Evolutionary conservation across 2,329 filamentous ascomycete genomes (phyloP).

Genomic region (Penicillium sp.): DNA sequence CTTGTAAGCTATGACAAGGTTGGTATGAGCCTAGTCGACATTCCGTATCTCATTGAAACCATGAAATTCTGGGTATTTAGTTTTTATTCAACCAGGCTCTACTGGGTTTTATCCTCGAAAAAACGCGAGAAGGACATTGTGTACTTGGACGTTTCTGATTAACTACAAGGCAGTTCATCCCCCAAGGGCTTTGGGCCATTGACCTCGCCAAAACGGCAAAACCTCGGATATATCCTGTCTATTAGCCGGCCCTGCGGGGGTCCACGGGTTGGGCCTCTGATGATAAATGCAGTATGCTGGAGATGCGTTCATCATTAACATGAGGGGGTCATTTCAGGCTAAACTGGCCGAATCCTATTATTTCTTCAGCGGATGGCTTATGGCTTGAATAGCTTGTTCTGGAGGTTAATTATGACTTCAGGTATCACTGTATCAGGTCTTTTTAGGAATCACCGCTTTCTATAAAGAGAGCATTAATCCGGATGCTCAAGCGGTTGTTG

Average conservation of each 20-base stretch:
- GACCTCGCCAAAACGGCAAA: background rate
- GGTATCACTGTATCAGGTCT: background rate
- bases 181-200: background rate
- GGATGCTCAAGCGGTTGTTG: background rate
- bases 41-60: background rate
- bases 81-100: background rate
- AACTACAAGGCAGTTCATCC: background rate
- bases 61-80: background rate
- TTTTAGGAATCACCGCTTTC: background rate
- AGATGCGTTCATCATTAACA: too few relatives aligned
- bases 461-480: background rate
- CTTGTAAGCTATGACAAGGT: background rate
- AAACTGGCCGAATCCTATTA: background rate
- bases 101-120: background rate
- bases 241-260: background rate
- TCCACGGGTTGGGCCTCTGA: background rate
- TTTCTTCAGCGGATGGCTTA: conserved; percentile 2
- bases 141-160: background rate
- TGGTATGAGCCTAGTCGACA: background rate
- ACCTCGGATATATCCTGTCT: background rate
- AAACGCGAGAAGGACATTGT: background rate
- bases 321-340: conserved; percentile 6
- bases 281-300: background rate
- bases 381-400: conserved; percentile 3
- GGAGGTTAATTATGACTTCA: background rate